These are phyloP conservation scores for Coemansia biformis DNA, from an alignment of 192 early-diverging fungal species.

Conservation along the genomic window DNA sequence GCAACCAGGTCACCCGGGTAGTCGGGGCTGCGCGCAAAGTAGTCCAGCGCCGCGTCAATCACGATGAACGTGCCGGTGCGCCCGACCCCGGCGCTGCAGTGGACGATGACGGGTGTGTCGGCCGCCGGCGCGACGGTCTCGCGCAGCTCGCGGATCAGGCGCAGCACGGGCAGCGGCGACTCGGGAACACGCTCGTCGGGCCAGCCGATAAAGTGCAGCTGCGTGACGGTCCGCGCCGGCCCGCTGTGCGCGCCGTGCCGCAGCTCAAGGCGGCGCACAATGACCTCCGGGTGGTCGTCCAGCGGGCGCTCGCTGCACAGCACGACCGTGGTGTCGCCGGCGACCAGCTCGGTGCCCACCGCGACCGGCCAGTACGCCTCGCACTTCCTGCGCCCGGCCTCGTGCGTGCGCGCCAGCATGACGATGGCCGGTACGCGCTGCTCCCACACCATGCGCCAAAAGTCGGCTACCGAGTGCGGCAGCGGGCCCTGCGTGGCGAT, in stretches of 20 bases:
- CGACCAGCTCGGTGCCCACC: neutral
- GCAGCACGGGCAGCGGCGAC: conserved; percentile 50
- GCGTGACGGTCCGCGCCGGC: conserved; percentile 48
- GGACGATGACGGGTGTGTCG: conserved; percentile 37
- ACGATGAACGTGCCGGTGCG: conserved; percentile 45
- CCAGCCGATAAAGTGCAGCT: conserved; percentile 74
- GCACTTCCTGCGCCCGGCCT: conserved; percentile 64
- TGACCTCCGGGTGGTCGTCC: conserved; percentile 47
- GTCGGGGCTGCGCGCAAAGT: conserved; percentile 21
- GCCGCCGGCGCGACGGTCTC: conserved; percentile 2
- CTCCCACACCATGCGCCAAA: conserved; percentile 88
- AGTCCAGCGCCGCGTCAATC: conserved; percentile 32
- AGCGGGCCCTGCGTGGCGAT: conserved; percentile 88
- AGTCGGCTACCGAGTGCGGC: conserved; percentile 63
- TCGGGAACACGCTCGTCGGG: conserved; percentile 74
- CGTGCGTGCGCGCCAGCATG: conserved; percentile 78
- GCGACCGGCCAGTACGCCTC: conserved; percentile 73
- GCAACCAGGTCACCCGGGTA: conserved; percentile 58
- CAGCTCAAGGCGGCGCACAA: conserved; percentile 32
- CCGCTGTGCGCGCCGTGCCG: conserved; percentile 20
- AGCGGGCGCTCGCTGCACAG: conserved; percentile 38
- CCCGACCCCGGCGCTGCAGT: conserved; percentile 51
- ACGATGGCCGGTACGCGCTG: conserved; percentile 66
- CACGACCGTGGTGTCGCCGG: conserved; percentile 11
- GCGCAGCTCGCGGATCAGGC: conserved; percentile 27